These are phyloP conservation scores for Amylocystis lapponica DNA, from an alignment of 768 basidiomycete genomes.

Conservation along the genomic window DNA sequence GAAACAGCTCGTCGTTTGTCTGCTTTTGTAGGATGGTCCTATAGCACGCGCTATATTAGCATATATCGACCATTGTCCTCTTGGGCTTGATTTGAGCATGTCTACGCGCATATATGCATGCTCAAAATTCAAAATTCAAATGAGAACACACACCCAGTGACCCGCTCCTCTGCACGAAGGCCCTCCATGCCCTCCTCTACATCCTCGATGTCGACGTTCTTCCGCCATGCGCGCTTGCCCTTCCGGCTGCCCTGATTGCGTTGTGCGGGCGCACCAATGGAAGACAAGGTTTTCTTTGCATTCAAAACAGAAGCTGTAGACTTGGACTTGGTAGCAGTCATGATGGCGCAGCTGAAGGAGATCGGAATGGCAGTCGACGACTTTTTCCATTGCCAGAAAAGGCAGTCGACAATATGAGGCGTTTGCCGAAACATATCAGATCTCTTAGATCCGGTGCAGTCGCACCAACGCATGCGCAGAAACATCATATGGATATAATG, in stretches of 20 bases:
- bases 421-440: no score
- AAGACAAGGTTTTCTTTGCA: conserved; percentile 3
- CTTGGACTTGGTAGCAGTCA: neutral
- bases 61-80: neutral
- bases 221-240: conserved; percentile 91
- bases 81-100: no score
- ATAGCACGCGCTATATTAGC: neutral
- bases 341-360: neutral
- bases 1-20: conserved; percentile 70
- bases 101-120: no score
- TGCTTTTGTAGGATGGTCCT: conserved; percentile 64
- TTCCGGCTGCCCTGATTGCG: conserved; percentile 72
- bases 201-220: conserved; percentile 81
- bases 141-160: conserved; percentile 59
- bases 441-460: no score
- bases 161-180: conserved; percentile 74
- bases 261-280: conserved; percentile 53
- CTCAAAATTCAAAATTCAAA: no score
- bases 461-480: no score
- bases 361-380: no score
- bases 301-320: neutral
- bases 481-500: no score
- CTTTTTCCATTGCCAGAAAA: no score
- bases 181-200: conserved; percentile 74
- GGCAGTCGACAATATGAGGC: no score